Base-by-base conservation (phyloP, 1,139 yeast genomes). In the Trichomonascaceae sp. region DNA sequence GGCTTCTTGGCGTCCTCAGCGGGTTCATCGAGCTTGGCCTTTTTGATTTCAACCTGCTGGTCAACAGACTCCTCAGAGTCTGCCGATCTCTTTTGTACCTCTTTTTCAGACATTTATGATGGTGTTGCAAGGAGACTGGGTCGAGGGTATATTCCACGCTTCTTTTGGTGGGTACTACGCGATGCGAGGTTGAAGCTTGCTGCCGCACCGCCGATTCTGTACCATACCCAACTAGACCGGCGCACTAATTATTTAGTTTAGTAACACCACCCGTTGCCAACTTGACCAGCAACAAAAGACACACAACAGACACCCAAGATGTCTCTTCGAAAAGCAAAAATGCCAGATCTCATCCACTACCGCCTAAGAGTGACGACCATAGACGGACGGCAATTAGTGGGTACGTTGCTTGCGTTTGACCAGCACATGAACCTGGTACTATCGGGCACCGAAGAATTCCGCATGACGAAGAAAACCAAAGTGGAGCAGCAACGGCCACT, bases 361-460 rank as follows among this genome's bases (percentile, higher is more conserved):
- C 67, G 85, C 41, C 71, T 89, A 35, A 69, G 78, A 38, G 78
- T 85, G 22, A 67, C 76, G 27, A 71, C 92, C 2, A 56, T 72
- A 16, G 96, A 87, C 57, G 76, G 79, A 9, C 67, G 93, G 32
- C 75, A 73, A 34, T 72, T 80, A 45, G 64, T 76, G 8, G 98
- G 98, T 1, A 76, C 77, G 40, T 65, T 89, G 36, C 59, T 87
- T 43, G 89, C 97, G 3, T 89, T 84, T 52, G 97, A 89, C 56
- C 77, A 77, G 53, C 81, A 78, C 54, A 76, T 87, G 76, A 89
- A 89, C 54, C 55, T 89, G 29, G 95, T 89, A 13, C 61, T 89
- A 28, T 69, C 81, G 13, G 93, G 87, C 44, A 73, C 93, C 30
- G 87, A 81, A 48, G 98, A 89, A 51, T 74, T 74, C 47, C 67